Evolutionary conservation across 2,329 filamentous ascomycete genomes (phyloP).

Genomic region (Diaporthe destruens): DNA sequence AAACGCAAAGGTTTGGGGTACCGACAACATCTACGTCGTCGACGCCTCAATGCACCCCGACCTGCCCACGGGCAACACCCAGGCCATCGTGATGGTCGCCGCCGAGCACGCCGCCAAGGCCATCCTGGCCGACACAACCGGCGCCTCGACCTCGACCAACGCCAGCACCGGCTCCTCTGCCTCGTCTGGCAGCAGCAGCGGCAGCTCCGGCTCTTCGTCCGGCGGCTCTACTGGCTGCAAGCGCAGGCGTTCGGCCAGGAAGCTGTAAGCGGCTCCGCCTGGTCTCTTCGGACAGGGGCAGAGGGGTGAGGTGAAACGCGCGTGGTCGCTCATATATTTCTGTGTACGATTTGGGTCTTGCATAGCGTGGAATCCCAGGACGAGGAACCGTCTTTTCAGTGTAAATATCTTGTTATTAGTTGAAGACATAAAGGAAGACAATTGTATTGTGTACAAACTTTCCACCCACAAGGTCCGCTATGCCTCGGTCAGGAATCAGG

Average conservation of each 20-base stretch:
- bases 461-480: background rate
- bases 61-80: conserved; percentile 72
- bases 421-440: conserved; percentile 21
- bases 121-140: conserved; percentile 40
- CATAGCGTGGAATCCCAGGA: conserved; percentile 35
- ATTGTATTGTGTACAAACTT: conserved; percentile 31
- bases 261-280: conserved; percentile 22
- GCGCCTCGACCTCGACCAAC: conserved; percentile 35
- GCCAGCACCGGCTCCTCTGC: conserved; percentile 14
- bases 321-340: background rate
- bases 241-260: conserved; percentile 36
- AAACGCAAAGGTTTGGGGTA: conserved; percentile 66
- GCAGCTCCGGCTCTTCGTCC: conserved; percentile 5
- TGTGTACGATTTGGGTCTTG: conserved; percentile 24
- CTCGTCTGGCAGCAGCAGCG: background rate
- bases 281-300: too few relatives aligned
- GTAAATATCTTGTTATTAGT: conserved; percentile 38
- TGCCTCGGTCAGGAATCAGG: background rate
- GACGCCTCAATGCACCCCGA: conserved; percentile 75
- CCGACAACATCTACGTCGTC: conserved; percentile 72
- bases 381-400: conserved; percentile 38
- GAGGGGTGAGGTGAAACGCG: background rate
- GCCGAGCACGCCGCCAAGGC: conserved; percentile 53
- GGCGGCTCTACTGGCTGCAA: conserved; percentile 17
- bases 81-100: conserved; percentile 55